These are phyloP conservation scores for Cyberlindnera petersonii DNA, from an alignment of 805 yeast species.

Conservation along the genomic window DNA sequence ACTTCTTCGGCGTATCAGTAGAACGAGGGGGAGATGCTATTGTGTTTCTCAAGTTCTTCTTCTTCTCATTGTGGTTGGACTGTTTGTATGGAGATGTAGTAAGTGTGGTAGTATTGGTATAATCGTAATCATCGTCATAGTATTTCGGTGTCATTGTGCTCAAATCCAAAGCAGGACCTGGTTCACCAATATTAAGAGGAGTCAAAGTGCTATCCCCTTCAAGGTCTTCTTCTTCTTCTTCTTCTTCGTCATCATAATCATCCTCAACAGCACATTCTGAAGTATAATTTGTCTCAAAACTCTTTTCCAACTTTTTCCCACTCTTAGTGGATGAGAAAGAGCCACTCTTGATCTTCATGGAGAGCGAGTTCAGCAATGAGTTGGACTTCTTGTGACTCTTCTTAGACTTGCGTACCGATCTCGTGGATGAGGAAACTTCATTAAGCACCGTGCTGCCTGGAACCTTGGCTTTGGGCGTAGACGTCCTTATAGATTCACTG, in stretches of 20 bases:
- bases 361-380: conserved; percentile 20
- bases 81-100: background rate
- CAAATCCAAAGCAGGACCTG: conserved; percentile 27
- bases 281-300: background rate
- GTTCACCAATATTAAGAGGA: conserved; percentile 27
- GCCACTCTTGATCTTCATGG: conserved; percentile 19
- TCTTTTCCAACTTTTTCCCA: background rate
- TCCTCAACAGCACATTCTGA: background rate
- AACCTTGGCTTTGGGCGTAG: conserved; percentile 8
- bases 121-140: conserved; percentile 68
- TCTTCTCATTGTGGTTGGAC: background rate
- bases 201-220: conserved; percentile 26
- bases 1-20: conserved; percentile 9
- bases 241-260: conserved; percentile 6
- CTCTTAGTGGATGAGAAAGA: conserved; percentile 17
- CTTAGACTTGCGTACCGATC: conserved; percentile 6
- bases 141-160: conserved; percentile 25
- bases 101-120: background rate
- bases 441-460: background rate
- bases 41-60: background rate
- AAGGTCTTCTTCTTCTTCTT: no score
- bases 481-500: background rate
- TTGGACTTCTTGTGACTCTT: conserved; percentile 24
- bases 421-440: conserved; percentile 10
- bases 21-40: background rate